Percentiles rank a stretch among this genome's conserved stretches.
Evolutionary conservation across 2,329 filamentous ascomycete species (phyloP).

Genomic region (Penicillium sp.): DNA sequence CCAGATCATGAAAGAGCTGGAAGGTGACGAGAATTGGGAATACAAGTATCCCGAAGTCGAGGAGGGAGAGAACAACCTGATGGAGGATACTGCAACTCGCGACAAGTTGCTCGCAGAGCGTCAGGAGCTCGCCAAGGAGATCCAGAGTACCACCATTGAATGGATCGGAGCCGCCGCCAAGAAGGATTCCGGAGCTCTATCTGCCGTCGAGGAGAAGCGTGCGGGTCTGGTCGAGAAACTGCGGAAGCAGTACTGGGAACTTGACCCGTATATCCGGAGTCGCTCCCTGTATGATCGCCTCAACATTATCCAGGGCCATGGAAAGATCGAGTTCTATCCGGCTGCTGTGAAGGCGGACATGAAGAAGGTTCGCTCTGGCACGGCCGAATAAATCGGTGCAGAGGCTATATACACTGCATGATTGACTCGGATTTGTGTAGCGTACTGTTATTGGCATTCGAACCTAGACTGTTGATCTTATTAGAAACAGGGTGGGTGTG

Average conservation of each 20-base stretch:
- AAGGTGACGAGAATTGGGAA: conserved; percentile 80
- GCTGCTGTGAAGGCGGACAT: conserved; percentile 15
- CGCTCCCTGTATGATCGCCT: conserved; percentile 81
- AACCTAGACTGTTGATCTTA: neutral
- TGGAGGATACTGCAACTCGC: conserved; percentile 66
- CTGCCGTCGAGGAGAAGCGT: conserved; percentile 58
- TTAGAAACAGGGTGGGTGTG: neutral
- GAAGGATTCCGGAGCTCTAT: conserved; percentile 46
- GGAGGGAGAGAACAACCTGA: conserved; percentile 71
- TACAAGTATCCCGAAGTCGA: conserved; percentile 80
- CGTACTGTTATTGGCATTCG: neutral
- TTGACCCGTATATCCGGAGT: conserved; percentile 85
- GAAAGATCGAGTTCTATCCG: conserved; percentile 71
- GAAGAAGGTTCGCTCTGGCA: neutral
- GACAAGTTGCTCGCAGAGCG: conserved; percentile 66
- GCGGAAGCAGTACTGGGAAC: conserved; percentile 76
- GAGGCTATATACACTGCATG: neutral
- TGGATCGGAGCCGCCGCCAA: conserved; percentile 66
- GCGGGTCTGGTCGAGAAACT: conserved; percentile 63
- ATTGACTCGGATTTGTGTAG: neutral
- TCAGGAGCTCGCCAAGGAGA: conserved; percentile 66
- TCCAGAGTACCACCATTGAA: conserved; percentile 69
- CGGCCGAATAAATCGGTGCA: conserved; percentile 6
- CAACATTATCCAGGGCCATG: conserved; percentile 68
- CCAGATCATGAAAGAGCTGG: conserved; percentile 78